These are phyloP conservation scores for Microglena sp. DNA, from an alignment of 139 green algal species.

Conservation along the genomic window DNA sequence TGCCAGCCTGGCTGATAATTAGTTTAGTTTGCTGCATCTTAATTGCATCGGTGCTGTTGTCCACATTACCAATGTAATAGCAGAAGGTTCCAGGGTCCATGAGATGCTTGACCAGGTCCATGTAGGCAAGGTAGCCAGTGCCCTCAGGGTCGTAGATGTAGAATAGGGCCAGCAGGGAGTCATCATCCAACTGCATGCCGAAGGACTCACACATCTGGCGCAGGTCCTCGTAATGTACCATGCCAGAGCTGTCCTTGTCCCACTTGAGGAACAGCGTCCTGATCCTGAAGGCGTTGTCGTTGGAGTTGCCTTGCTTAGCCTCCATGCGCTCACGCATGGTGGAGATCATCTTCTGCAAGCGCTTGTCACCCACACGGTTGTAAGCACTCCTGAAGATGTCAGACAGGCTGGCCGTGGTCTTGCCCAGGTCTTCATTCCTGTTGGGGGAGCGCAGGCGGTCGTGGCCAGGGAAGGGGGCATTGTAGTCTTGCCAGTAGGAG, in stretches of 20 bases:
- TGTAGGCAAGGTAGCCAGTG: slow-evolving; percentile 52
- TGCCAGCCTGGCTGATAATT: slow-evolving; percentile 14
- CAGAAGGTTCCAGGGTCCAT: slow-evolving; percentile 23
- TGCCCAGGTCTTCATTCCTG: slow-evolving; percentile 56
- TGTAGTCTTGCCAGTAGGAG: slow-evolving; percentile 54
- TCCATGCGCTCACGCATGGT: slow-evolving; percentile 67
- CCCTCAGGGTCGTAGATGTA: slow-evolving; percentile 43
- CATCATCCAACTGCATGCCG: slow-evolving; percentile 76
- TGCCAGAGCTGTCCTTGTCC: slow-evolving; percentile 45
- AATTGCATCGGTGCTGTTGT: slow-evolving; percentile 13
- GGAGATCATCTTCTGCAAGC: slow-evolving; percentile 59
- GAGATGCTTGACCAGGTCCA: slow-evolving; percentile 45
- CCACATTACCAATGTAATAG: slow-evolving; percentile 24
- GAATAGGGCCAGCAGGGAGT: slow-evolving; percentile 66
- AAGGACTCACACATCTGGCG: slow-evolving; percentile 61
- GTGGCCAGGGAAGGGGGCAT: slow-evolving; percentile 38
- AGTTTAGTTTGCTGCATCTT: slow-evolving; percentile 2
- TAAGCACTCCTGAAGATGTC: slow-evolving; percentile 52
- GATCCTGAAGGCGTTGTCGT: slow-evolving; percentile 73
- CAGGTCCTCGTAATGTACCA: slow-evolving; percentile 62
- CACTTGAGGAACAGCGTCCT: slow-evolving; percentile 73
- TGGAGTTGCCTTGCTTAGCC: slow-evolving; percentile 63
- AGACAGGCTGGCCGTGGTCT: slow-evolving; percentile 38
- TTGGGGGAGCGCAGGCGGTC: slow-evolving; percentile 55
- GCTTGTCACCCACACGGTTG: slow-evolving; percentile 64